Evolutionary conservation across 495 filamentous ascomycete genomes (phyloP), one percentile per base, ranked within the genome.

Genomic region (Penicillium pancosmium): DNA sequence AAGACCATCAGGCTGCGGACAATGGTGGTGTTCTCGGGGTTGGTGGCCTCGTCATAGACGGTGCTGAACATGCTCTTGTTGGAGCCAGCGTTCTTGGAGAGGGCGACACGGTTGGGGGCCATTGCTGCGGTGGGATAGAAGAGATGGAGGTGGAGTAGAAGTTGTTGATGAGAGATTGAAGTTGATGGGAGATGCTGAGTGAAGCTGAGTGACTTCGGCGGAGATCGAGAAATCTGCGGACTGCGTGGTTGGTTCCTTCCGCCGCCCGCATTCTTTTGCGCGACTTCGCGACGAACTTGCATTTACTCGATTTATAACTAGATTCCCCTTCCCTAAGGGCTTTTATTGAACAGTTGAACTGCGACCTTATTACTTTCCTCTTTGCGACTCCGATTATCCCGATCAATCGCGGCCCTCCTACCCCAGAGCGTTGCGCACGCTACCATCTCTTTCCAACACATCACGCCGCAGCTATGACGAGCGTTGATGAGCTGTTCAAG

Each of bases 401-500:
- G 36, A 12, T 38, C 15, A 4, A 38, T n/a, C 15, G 36, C 6
- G 15, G 36, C 11, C 36, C 15, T 4, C 36, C 36, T 38, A 36
- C 34, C 34, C 16, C 16, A 18, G 15, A 44, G n/a, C 4, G n/a
- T 10, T 44, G 41, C 9, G 23, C 46, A 3, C 9, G 31, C 49
- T 19, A 5, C n/a, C 18, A 51, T 51, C 18, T 18, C 25, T 3
- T 18, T 51, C 16, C 33, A 50, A 9, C 11, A 41, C 38, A 33
- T 19, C 49, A 33, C 52, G 44, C 63, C 62, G 67, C 68, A 67
- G 76, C 59, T 57, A 94, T 92, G 89, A 80, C 88, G 23, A 90
- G 83, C 70, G 84, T 93, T 68, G 88, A 93, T 68, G 89, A 91
- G 58, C 78, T 95, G 35, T 95, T 95, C 81, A 92, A 93, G 75